These are phyloP conservation scores for Hypoxylon sp. DNA, from an alignment of 2,329 filamentous ascomycete genomes.

Conservation along the genomic window DNA sequence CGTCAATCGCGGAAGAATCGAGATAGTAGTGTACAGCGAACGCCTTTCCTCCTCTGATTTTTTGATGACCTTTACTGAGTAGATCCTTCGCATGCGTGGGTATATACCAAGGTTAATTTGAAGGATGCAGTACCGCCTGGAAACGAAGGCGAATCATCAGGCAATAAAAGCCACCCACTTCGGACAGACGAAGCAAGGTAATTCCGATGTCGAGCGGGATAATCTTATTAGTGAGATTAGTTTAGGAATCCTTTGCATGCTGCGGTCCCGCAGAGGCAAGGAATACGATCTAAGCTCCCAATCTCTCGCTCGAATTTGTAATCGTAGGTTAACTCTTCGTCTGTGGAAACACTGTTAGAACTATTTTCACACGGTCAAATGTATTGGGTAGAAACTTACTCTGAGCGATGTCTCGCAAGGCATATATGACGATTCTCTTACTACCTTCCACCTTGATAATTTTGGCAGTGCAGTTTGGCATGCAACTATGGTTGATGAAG, in stretches of 20 bases:
- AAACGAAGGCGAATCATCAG: conserved; percentile 27
- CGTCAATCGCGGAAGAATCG: conserved; percentile 5
- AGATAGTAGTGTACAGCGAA: conserved; percentile 33
- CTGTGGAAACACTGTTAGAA: conserved; percentile 60
- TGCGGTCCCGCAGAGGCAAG: conserved; percentile 93
- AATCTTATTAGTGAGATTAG: conserved; percentile 55
- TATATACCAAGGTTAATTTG: conserved; percentile 39
- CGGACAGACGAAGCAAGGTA: conserved; percentile 22
- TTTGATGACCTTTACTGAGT: conserved; percentile 20
- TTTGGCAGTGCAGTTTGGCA: conserved; percentile 98
- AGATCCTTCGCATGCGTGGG: conserved; percentile 37
- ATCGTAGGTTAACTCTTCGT: conserved; percentile 99
- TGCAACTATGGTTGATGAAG: conserved; percentile 99
- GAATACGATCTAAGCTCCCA: conserved; percentile 92
- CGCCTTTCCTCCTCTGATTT: conserved; percentile 17
- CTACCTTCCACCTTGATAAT: conserved; percentile 99
- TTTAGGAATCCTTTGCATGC: conserved; percentile 99
- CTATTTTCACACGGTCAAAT: conserved; percentile 15
- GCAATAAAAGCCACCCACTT: conserved; percentile 27
- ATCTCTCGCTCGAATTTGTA: conserved; percentile 99
- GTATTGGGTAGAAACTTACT: conserved; percentile 68
- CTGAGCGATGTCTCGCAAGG: conserved; percentile 90
- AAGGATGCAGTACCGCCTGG: conserved; percentile 13
- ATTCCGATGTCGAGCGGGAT: conserved; percentile 13
- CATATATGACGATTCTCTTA: conserved; percentile 99